These are phyloP conservation scores for Gossypium schwendimanii DNA, from an alignment of 441 rosid species.

Conservation along the genomic window DNA sequence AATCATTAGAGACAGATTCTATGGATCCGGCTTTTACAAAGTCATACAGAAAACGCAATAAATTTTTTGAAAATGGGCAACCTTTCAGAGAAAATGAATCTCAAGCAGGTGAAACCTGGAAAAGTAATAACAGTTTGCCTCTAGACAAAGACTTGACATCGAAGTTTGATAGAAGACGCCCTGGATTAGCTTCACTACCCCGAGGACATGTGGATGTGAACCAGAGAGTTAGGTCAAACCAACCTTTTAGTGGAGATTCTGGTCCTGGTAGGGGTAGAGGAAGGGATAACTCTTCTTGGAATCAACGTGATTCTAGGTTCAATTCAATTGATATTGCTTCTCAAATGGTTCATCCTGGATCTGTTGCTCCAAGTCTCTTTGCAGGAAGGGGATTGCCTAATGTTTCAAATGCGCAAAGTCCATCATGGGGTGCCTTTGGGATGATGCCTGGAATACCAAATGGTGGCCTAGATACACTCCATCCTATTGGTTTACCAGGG, in stretches of 20 bases:
- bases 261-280: constrained; percentile 84
- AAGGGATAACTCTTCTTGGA: constrained; percentile 70
- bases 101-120: constrained; percentile 47
- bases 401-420: constrained; percentile 54
- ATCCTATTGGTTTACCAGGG: constrained; percentile 67
- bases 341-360: constrained; percentile 60
- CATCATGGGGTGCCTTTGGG: constrained; percentile 82
- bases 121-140: constrained; percentile 26
- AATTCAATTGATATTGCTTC: constrained; percentile 59
- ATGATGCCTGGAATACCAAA: constrained; percentile 66
- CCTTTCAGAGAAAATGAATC: constrained; percentile 49
- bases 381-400: constrained; percentile 68
- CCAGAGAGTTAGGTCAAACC: constrained; percentile 53
- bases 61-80: constrained; percentile 60
- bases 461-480: constrained; percentile 71
- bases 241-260: constrained; percentile 49
- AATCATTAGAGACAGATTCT: constrained; percentile 64
- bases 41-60: constrained; percentile 60
- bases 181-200: constrained; percentile 32
- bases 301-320: constrained; percentile 61
- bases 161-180: constrained; percentile 49
- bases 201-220: constrained; percentile 45
- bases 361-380: constrained; percentile 52
- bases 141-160: constrained; percentile 33
- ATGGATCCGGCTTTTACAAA: constrained; percentile 50